Evolutionary conservation across 768 basidiomycete genomes (phyloP).

Genomic region (Epithele typhae): DNA sequence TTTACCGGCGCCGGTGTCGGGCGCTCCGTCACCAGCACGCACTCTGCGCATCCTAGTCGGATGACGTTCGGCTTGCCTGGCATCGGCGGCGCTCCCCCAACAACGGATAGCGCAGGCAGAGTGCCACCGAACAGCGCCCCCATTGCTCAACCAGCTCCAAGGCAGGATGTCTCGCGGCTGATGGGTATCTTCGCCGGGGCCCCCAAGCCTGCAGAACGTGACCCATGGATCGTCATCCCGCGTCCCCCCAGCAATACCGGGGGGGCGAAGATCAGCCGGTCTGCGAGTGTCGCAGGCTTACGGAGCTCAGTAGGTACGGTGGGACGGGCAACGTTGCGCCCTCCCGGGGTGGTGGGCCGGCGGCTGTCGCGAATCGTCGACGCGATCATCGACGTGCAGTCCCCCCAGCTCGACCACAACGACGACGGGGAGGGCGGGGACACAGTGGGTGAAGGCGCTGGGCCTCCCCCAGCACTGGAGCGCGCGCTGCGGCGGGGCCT

Average conservation of each 20-base stretch:
- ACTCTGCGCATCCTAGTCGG: slow-evolving; percentile 18
- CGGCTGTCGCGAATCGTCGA: slow-evolving; percentile 67
- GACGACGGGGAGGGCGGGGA: slow-evolving; percentile 34
- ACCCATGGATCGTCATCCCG: slow-evolving; percentile 74
- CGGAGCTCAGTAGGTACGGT: slow-evolving; percentile 12
- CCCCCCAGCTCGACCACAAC: slow-evolving; percentile 25
- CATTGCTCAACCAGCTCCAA: slow-evolving; percentile 11
- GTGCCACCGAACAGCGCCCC: not conserved
- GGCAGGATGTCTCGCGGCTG: slow-evolving; percentile 31
- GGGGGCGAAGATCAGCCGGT: slow-evolving; percentile 1
- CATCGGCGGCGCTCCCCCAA: slow-evolving; percentile 4
- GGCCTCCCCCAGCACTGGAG: slow-evolving; percentile 46
- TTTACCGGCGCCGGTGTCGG: slow-evolving; percentile 73
- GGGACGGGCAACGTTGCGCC: slow-evolving; percentile 19
- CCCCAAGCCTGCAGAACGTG: slow-evolving; percentile 42
- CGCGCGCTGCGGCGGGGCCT: slow-evolving; percentile 75
- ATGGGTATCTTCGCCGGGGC: slow-evolving; percentile 95
- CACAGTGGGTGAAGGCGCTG: not conserved
- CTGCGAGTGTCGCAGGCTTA: slow-evolving; percentile 1
- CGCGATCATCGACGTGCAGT: slow-evolving; percentile 60
- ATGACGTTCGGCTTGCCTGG: slow-evolving; percentile 5
- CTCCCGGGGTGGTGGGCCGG: slow-evolving; percentile 21
- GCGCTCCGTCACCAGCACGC: slow-evolving; percentile 46
- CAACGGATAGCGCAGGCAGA: not conserved
- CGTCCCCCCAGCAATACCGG: slow-evolving; percentile 8